Evolutionary conservation across 176 grass and related monocot genomes (phyloP).

Genomic region (Carex cristatella): DNA sequence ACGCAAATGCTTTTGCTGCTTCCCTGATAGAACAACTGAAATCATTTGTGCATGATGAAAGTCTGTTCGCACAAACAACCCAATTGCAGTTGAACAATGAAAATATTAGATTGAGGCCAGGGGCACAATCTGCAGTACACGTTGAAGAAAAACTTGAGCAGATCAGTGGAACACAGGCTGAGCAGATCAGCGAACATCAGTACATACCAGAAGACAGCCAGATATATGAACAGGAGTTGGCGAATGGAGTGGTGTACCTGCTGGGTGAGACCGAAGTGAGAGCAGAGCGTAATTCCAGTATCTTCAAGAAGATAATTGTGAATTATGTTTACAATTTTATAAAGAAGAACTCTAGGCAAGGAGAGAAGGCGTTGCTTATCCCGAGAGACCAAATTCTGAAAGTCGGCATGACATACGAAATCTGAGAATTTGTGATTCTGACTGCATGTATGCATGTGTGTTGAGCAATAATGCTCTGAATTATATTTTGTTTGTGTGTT

Average conservation of each 20-base stretch:
- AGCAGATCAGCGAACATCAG: slow-evolving; percentile 24
- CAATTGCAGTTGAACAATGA: not conserved
- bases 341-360: slow-evolving; percentile 52
- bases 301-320: slow-evolving; percentile 53
- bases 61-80: slow-evolving; percentile 27
- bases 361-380: slow-evolving; percentile 51
- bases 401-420: slow-evolving; percentile 74
- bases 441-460: not conserved
- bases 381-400: slow-evolving; percentile 60
- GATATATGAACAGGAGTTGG: slow-evolving; percentile 48
- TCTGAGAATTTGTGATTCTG: slow-evolving; percentile 22
- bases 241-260: slow-evolving; percentile 77
- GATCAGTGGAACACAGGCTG: slow-evolving; percentile 34
- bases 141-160: slow-evolving; percentile 41
- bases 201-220: slow-evolving; percentile 35
- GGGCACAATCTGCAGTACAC: not conserved
- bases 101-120: slow-evolving; percentile 19
- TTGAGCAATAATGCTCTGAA: not conserved
- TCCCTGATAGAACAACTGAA: slow-evolving; percentile 40
- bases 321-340: slow-evolving; percentile 64
- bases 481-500: not conserved
- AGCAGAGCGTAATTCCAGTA: slow-evolving; percentile 31
- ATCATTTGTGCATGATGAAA: slow-evolving; percentile 49
- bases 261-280: slow-evolving; percentile 65
- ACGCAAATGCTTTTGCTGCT: slow-evolving; percentile 36